Conservation (phyloP, 1,284 basidiomycete genomes). For the Fereydounia khargensis region DNA sequence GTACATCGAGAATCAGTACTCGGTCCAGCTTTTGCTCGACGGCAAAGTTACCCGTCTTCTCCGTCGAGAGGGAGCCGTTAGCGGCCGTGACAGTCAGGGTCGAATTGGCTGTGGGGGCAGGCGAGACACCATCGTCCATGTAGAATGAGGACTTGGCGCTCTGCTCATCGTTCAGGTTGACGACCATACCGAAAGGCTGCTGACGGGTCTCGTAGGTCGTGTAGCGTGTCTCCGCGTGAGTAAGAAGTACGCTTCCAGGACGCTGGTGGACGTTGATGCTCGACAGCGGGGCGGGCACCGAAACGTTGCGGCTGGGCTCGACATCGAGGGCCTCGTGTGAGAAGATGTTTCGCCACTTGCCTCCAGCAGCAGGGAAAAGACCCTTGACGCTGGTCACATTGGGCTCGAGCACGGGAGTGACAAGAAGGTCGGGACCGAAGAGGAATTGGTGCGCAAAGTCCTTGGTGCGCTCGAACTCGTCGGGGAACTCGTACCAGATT, state of each 20-base stretch:
- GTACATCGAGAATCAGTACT: neutral
- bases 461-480: constrained; percentile 27
- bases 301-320: constrained; percentile 59
- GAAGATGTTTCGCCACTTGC: constrained; percentile 72
- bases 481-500: constrained; percentile 38
- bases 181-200: constrained; percentile 17
- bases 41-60: neutral
- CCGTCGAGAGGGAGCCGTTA: neutral
- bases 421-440: constrained; percentile 30
- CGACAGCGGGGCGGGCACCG: constrained; percentile 58
- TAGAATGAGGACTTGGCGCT: constrained; percentile 65
- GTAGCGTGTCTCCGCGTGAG: constrained; percentile 23
- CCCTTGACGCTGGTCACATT: constrained; percentile 51
- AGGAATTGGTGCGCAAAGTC: constrained; percentile 33
- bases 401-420: constrained; percentile 31
- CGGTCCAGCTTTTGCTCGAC: neutral
- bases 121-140: constrained; percentile 65
- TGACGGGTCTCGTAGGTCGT: constrained; percentile 31
- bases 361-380: constrained; percentile 31
- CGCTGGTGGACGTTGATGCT: constrained; percentile 42
- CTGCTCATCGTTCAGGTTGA: constrained; percentile 61
- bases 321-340: constrained; percentile 64
- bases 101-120: constrained; percentile 14
- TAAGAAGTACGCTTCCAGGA: constrained; percentile 22
- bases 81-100: constrained; percentile 12